Evolutionary conservation across 2,329 filamentous ascomycete species (phyloP).

Genomic region (Incumbomyces delicatus): DNA sequence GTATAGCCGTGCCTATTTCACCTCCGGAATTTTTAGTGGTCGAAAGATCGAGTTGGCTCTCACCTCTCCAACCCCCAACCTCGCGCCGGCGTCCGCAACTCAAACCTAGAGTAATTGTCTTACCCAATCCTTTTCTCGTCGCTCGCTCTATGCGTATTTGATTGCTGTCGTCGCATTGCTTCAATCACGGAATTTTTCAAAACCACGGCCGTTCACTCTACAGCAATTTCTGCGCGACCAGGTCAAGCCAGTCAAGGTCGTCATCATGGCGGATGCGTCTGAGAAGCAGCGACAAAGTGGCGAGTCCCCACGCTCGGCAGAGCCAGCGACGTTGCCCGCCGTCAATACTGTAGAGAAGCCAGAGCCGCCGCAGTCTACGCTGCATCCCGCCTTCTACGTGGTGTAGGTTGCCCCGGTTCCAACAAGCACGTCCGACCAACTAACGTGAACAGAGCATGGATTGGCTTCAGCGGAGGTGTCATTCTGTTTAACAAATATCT

Average conservation of each 20-base stretch:
- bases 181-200: constrained; percentile 17
- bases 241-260: constrained; percentile 24
- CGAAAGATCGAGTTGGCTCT: constrained; percentile 6
- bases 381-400: constrained; percentile 84
- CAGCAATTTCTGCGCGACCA: constrained; percentile 36
- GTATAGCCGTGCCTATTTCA: too few species aligned
- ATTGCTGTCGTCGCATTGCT: background rate
- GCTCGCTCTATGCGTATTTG: constrained; percentile 1
- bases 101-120: background rate
- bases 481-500: constrained; percentile 99
- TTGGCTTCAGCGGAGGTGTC: constrained; percentile 80
- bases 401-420: constrained; percentile 33
- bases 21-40: background rate
- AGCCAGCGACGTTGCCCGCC: constrained; percentile 52
- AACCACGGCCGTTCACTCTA: constrained; percentile 38
- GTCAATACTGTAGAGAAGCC: constrained; percentile 61
- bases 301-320: constrained; percentile 53
- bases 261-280: constrained; percentile 53
- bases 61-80: too few species aligned
- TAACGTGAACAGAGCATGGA: constrained; percentile 62
- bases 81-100: background rate
- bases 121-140: background rate
- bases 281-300: constrained; percentile 79
- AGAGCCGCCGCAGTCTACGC: constrained; percentile 51
- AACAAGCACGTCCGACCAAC: background rate